These are phyloP conservation scores for Coniochaeta prunicola DNA, from an alignment of 2,329 filamentous ascomycete genomes.

Conservation along the genomic window DNA sequence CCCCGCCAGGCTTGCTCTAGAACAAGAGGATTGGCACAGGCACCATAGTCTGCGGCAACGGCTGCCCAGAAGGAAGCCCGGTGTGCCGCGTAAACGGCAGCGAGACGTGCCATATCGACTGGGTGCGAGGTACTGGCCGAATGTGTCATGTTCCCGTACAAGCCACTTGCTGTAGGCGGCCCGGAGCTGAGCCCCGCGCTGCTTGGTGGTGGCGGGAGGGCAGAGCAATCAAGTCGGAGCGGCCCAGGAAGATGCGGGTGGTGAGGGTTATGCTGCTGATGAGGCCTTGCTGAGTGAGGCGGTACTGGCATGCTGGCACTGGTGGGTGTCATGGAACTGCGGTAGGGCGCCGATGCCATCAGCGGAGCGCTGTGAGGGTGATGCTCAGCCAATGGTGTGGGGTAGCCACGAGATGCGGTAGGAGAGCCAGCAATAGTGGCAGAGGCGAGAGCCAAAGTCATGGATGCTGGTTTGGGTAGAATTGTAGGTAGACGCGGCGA, in stretches of 20 bases:
- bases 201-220: conserved; percentile 26
- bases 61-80: conserved; percentile 66
- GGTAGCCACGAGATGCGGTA: conserved; percentile 29
- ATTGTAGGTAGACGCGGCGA: conserved; percentile 52
- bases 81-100: conserved; percentile 63
- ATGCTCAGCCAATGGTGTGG: conserved; percentile 31
- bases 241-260: conserved; percentile 20
- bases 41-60: conserved; percentile 65
- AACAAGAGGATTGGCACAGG: conserved; percentile 50
- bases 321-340: conserved; percentile 24
- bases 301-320: conserved; percentile 23
- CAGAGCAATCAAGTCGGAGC: conserved; percentile 54
- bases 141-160: background rate
- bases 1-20: conserved; percentile 61
- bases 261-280: conserved; percentile 20
- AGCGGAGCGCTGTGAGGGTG: conserved; percentile 37
- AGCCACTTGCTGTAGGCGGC: background rate
- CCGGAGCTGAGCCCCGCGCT: background rate
- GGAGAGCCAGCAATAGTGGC: conserved; percentile 23
- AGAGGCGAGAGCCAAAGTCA: conserved; percentile 32
- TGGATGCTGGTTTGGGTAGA: conserved; percentile 56
- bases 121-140: conserved; percentile 22
- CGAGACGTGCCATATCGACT: conserved; percentile 59
- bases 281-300: conserved; percentile 24
- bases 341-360: conserved; percentile 33